phyloP scores from a whole-genome alignment of 306 rosid species.

The Acmispon strigosus region DNA sequence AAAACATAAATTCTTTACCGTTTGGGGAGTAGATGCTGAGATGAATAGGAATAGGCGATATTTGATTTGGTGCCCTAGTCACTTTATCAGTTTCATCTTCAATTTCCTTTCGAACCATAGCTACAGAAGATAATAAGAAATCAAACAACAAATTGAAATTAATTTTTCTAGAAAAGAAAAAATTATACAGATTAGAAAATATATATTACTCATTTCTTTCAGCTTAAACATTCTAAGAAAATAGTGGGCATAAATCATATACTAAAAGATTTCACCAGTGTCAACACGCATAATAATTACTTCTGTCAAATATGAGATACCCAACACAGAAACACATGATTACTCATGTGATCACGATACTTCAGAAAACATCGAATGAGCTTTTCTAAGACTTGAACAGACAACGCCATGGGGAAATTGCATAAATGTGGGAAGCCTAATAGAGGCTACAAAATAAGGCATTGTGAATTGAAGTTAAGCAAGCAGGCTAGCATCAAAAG shows the following conservation, averaged over 20 bases:
- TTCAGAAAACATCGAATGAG: not conserved
- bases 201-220: not conserved
- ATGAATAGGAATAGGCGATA: slow-evolving; percentile 84
- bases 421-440: not conserved
- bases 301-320: not conserved
- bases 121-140: slow-evolving; percentile 35
- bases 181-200: not conserved
- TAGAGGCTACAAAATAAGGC: not conserved
- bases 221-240: not conserved
- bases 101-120: slow-evolving; percentile 76
- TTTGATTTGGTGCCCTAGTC: slow-evolving; percentile 69
- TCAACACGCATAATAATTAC: not conserved
- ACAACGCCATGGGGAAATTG: not conserved
- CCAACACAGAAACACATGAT: not conserved
- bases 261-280: not conserved
- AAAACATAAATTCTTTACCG: slow-evolving; percentile 28
- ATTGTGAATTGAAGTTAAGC: not conserved
- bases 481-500: not conserved
- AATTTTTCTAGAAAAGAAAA: not conserved
- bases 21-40: slow-evolving; percentile 77
- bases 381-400: not conserved
- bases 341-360: not conserved
- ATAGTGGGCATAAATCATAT: not conserved
- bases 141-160: slow-evolving; percentile 13
- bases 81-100: slow-evolving; percentile 74